Evolutionary conservation across 2,329 filamentous ascomycete genomes (phyloP).

Genomic region (Cordyceps militaris): DNA sequence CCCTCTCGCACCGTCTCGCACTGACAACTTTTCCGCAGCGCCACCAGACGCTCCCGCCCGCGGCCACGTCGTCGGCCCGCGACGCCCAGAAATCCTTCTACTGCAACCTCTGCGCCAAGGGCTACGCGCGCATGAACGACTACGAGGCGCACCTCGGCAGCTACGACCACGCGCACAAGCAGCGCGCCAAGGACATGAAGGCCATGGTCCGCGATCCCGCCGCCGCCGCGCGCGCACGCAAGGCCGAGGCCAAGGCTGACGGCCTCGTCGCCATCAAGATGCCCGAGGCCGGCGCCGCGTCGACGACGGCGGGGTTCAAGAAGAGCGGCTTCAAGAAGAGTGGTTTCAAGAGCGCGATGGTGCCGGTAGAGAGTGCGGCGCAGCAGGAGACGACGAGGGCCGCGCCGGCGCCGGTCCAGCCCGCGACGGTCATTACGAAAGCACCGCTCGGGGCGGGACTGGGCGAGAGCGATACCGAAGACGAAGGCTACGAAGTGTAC

Average conservation of each 20-base stretch:
- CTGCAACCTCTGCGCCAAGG: conserved; percentile 84
- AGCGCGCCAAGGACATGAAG: conserved; percentile 83
- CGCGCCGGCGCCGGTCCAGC: conserved; percentile 32
- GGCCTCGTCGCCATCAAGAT: conserved; percentile 63
- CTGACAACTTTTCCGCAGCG: conserved; percentile 42
- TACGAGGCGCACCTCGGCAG: conserved; percentile 91
- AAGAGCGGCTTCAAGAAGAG: conserved; percentile 74
- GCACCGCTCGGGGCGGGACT: conserved; percentile 15
- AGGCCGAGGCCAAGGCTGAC: conserved; percentile 63
- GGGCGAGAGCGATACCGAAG: conserved; percentile 58
- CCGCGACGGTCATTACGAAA: conserved; percentile 19
- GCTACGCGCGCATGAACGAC: conserved; percentile 90
- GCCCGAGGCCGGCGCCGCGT: conserved; percentile 25
- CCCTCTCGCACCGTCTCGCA: not conserved
- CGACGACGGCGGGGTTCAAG: conserved; percentile 46
- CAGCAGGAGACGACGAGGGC: conserved; percentile 30
- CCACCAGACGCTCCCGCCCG: conserved; percentile 50
- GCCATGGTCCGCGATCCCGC: conserved; percentile 68
- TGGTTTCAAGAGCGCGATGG: conserved; percentile 73
- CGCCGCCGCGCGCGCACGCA: conserved; percentile 57
- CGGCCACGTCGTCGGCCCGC: conserved; percentile 58
- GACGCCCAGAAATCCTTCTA: conserved; percentile 76
- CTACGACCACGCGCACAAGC: conserved; percentile 94
- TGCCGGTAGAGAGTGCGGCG: conserved; percentile 32
- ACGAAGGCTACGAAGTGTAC: conserved; percentile 65